phyloP scores from a whole-genome alignment of 116 monocot genomes.

The Cymodocea nodosa region DNA sequence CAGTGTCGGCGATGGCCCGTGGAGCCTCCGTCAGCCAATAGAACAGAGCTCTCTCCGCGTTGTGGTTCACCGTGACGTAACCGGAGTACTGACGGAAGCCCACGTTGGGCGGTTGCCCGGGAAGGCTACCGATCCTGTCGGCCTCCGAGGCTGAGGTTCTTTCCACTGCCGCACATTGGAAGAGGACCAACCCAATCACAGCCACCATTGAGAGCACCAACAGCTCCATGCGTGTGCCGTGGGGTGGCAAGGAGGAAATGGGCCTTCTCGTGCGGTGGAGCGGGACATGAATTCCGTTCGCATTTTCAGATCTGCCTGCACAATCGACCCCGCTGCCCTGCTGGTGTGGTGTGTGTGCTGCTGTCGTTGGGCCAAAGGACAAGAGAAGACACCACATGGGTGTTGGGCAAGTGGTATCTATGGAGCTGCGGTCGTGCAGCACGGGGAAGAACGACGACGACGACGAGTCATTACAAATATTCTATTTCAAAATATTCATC shows the following conservation, averaged over 20 bases:
- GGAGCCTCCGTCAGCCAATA: slow-evolving; percentile 22
- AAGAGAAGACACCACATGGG: no score
- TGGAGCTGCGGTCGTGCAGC: no score
- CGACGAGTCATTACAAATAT: no score
- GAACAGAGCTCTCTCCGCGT: slow-evolving; percentile 17
- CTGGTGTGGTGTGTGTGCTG: no score
- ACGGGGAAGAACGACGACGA: no score
- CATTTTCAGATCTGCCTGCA: no score
- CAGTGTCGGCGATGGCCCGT: neutral
- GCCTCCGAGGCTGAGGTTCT: neutral
- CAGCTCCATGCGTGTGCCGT: neutral
- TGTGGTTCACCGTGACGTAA: slow-evolving; percentile 15
- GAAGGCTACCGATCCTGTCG: slow-evolving; percentile 10
- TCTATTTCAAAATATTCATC: no score
- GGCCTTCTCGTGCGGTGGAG: neutral
- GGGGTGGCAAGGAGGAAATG: neutral
- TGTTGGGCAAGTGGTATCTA: no score
- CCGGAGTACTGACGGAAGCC: slow-evolving; percentile 20
- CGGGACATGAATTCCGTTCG: no score
- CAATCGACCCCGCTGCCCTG: no score
- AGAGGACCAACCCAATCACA: neutral
- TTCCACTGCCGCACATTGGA: neutral
- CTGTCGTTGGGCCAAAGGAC: neutral
- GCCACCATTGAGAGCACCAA: neutral
- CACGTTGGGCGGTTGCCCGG: slow-evolving; percentile 18